Conservation (phyloP, 1,139 yeast species). For the Geotrichum fermentans region DNA sequence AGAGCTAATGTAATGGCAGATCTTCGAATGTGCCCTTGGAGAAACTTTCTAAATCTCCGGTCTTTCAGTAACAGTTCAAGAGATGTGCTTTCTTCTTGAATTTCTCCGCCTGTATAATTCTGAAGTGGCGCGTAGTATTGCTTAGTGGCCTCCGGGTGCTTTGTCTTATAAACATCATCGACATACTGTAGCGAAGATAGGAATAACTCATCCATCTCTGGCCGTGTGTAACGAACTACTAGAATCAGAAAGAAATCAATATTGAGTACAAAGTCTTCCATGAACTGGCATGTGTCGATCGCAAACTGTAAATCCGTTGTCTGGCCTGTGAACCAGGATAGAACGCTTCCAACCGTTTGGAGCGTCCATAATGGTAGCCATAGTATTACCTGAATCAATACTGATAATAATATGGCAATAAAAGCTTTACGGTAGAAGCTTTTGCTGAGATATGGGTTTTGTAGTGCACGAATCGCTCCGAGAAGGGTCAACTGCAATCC, state of each 20-base stretch:
- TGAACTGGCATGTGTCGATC: slow-evolving; percentile 33
- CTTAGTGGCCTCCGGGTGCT: slow-evolving; percentile 39
- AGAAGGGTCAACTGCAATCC: slow-evolving; percentile 51
- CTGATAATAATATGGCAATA: slow-evolving; percentile 38
- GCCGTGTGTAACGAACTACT: slow-evolving; percentile 39
- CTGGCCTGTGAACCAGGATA: slow-evolving; percentile 11
- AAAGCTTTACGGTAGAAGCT: slow-evolving; percentile 39
- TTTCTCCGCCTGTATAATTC: neutral
- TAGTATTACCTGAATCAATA: slow-evolving; percentile 40
- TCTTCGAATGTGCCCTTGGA: slow-evolving; percentile 29
- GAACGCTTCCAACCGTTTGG: slow-evolving; percentile 21
- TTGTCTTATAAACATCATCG: slow-evolving; percentile 39
- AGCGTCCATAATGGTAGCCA: slow-evolving; percentile 37
- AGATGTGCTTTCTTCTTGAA: neutral
- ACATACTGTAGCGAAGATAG: slow-evolving; percentile 42
- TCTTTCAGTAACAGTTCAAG: neutral
- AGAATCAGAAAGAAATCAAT: slow-evolving; percentile 43
- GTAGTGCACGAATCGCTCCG: slow-evolving; percentile 48
- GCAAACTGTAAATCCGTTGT: slow-evolving; percentile 21
- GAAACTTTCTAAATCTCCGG: slow-evolving; percentile 20
- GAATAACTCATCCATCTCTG: slow-evolving; percentile 41
- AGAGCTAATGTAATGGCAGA: slow-evolving; percentile 30
- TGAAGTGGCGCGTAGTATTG: slow-evolving; percentile 26
- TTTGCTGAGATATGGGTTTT: slow-evolving; percentile 42
- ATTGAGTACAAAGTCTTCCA: slow-evolving; percentile 42